A percentile compares a stretch with the other conserved stretches of the same genome.
phyloP scores from a whole-genome alignment of 1,284 basidiomycete genomes.

The Apiotrichum sp. region DNA sequence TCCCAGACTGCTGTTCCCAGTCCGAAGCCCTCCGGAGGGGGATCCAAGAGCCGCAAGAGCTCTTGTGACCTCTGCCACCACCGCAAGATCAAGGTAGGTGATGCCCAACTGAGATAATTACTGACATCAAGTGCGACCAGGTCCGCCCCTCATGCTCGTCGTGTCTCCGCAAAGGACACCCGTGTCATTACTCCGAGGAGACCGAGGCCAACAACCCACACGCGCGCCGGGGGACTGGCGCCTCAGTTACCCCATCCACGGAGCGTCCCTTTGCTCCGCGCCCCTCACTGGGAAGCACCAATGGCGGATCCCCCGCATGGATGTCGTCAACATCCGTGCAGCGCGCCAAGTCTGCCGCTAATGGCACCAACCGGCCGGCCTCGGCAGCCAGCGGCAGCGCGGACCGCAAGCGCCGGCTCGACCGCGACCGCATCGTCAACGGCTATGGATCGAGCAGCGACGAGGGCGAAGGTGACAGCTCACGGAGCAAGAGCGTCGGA shows the following conservation, averaged over 20 bases:
- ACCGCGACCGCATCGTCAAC: slow-evolving; percentile 30
- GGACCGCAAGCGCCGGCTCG: slow-evolving; percentile 19
- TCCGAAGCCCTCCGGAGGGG: slow-evolving; percentile 15
- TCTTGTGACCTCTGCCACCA: slow-evolving; percentile 39
- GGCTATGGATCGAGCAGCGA: slow-evolving; percentile 33
- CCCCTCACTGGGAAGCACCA: neutral
- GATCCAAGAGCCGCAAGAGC: slow-evolving; percentile 27
- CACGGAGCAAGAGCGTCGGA: neutral
- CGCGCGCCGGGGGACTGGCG: slow-evolving; percentile 4
- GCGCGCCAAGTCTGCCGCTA: slow-evolving; percentile 6
- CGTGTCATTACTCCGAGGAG: slow-evolving; percentile 35
- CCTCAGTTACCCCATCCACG: neutral
- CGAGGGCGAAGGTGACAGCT: slow-evolving; percentile 12
- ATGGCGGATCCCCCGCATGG: slow-evolving; percentile 17
- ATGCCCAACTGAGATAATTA: neutral
- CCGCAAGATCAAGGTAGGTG: slow-evolving; percentile 38
- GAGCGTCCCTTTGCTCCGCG: neutral
- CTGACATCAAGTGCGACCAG: slow-evolving; percentile 32
- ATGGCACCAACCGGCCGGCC: slow-evolving; percentile 6
- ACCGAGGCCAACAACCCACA: slow-evolving; percentile 24
- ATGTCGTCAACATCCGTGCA: slow-evolving; percentile 9
- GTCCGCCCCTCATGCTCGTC: slow-evolving; percentile 33
- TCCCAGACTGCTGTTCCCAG: slow-evolving; percentile 7
- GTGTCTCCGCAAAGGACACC: slow-evolving; percentile 32
- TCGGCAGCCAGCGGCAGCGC: slow-evolving; percentile 12